phyloP scores from a whole-genome alignment of 768 basidiomycete species.

The Pholiota molesta region DNA sequence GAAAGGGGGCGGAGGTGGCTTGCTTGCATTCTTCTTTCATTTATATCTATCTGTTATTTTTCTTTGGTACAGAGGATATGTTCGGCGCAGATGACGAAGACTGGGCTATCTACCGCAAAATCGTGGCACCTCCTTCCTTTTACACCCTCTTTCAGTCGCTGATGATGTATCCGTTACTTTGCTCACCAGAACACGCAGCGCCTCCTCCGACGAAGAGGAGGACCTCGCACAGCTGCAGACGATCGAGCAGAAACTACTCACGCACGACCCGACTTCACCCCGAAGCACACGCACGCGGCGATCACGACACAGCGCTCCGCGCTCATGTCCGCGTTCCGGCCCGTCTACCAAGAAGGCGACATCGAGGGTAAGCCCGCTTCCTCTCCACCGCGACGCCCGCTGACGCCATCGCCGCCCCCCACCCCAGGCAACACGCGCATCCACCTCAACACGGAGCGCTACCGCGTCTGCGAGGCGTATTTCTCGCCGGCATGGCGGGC shows the following conservation, averaged over 20 bases:
- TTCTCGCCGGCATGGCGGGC: constrained; percentile 93
- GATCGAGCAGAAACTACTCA: constrained; percentile 81
- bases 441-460: constrained; percentile 88
- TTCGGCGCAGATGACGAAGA: constrained; percentile 96
- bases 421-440: constrained; percentile 67
- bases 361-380: constrained; percentile 48
- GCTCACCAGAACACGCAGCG: constrained; percentile 62
- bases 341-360: constrained; percentile 77
- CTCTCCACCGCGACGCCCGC: not conserved
- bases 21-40: not conserved
- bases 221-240: constrained; percentile 71
- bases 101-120: constrained; percentile 97
- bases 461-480: constrained; percentile 90
- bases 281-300: constrained; percentile 81
- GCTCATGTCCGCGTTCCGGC: constrained; percentile 83
- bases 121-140: constrained; percentile 53
- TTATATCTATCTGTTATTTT: not conserved
- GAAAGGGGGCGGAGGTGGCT: constrained; percentile 76
- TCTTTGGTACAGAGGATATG: constrained; percentile 66
- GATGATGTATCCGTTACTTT: not conserved
- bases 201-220: constrained; percentile 88
- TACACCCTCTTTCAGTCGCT: not conserved
- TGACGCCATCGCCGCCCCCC: not conserved
- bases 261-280: constrained; percentile 86
- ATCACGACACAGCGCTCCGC: constrained; percentile 79